Base-by-base conservation (phyloP, 495 filamentous ascomycete genomes). In the Daldinia bambusicola region DNA sequence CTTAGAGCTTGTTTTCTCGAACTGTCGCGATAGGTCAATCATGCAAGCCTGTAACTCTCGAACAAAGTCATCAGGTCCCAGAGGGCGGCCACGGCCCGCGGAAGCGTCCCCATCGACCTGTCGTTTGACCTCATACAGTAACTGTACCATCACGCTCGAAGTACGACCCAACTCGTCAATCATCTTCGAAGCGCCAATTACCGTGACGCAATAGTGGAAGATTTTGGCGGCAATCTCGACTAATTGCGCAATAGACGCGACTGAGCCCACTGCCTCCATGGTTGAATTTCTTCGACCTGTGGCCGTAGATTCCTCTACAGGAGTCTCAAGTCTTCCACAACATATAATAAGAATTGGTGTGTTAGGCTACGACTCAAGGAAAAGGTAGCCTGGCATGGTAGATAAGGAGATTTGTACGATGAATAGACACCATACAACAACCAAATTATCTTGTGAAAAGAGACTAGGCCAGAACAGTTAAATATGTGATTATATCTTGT, bases 181-280 rank as follows among this genome's bases (percentile, higher is more conserved):
- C 58, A 70, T 53, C 7, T 62, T 14, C 1, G 66, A 69, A 6
- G 71, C 71, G n/a, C 68, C 57, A n/a, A 57, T 53, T 20, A 74
- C 62, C 18, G 60, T 40, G 20, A 40, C 61, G 37, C 71, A 74
- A 31, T 59, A 74, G 43, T 67, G 57, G 51, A 60, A 56, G 48
- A 74, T 43, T 38, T 74, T 74, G 30, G 57, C 71, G 4, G 71
- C 58, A 7, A 65, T 36, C 26, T 63, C 63, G 18, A 74, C 66
- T 12, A 74, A 13, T 30, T 74, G 71, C 20, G 63, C 41, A 14
- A 74, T 62, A 20, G 71, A 74, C 22, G 71, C 71, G 26, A 74
- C 66, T 20, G 71, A 69, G 12, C 71, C 66, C 13, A 74, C 58
- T 6, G 58, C 66, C 26, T 74, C 71, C 69, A 71, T 71, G 18